Evolutionary conservation across 2,329 filamentous ascomycete genomes (phyloP).

Genomic region (Xylaria arbuscula): DNA sequence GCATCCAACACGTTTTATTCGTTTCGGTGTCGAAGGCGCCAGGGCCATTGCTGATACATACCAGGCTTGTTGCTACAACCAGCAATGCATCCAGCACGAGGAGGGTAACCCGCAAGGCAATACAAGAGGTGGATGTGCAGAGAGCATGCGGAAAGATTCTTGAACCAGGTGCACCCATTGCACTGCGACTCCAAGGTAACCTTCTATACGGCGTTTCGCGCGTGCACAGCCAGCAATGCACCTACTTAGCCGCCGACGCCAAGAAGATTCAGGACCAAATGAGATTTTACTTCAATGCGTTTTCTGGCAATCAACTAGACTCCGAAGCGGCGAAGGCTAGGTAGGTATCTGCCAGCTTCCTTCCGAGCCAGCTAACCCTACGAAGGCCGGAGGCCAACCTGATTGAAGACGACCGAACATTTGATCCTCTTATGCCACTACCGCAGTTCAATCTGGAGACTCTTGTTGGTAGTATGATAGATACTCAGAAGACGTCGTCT

Average conservation of each 20-base stretch:
- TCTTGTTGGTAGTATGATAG: constrained; percentile 50
- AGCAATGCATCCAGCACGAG: constrained; percentile 77
- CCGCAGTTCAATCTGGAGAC: constrained; percentile 67
- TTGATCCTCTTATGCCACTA: constrained; percentile 74
- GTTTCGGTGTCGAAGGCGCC: neutral
- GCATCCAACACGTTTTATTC: neutral
- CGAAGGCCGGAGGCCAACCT: constrained; percentile 78
- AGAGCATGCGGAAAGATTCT: constrained; percentile 92
- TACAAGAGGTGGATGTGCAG: constrained; percentile 86
- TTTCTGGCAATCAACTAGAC: constrained; percentile 72
- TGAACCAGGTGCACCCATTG: constrained; percentile 83
- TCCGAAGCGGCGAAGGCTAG: constrained; percentile 75
- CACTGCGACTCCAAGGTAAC: constrained; percentile 88
- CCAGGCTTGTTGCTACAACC: constrained; percentile 90
- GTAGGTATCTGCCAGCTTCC: constrained; percentile 58
- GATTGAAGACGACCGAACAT: constrained; percentile 84
- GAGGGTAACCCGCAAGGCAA: constrained; percentile 84
- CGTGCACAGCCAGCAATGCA: constrained; percentile 88
- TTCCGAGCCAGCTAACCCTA: constrained; percentile 24
- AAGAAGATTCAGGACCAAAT: constrained; percentile 80
- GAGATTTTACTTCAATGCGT: constrained; percentile 70
- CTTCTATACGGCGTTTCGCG: constrained; percentile 86
- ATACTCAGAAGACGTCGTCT: constrained; percentile 48
- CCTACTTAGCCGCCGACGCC: constrained; percentile 84
- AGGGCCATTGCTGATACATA: neutral